Base-by-base conservation (phyloP, 2,329 filamentous ascomycete genomes). In the Trichoderma asperellum region DNA sequence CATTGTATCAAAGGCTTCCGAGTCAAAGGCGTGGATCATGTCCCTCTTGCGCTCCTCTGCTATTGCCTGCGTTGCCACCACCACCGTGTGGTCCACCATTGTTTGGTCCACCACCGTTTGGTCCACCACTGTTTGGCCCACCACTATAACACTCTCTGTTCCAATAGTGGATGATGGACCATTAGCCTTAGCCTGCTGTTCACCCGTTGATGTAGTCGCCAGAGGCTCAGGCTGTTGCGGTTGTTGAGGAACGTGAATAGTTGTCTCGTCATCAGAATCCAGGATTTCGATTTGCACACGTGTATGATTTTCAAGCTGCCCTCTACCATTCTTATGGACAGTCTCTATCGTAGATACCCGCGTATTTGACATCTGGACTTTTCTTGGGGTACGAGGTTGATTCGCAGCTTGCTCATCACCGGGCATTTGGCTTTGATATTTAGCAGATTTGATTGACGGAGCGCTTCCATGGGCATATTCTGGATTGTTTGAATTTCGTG, bases 1-100 rank as follows among this genome's bases (percentile, higher is more conserved):
- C 14, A 77, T 74, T 3, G 74, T 71, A 68, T 83, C 82, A 40
- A 84, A 80, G 18, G 75, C 76, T 12, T 65, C 69, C 3, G 77
- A 73, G 61, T 72, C 69, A 55, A 74, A 73, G 5, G 35, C 43
- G 24, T 10, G 27, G 40, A 56, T 34, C n/a, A n/a, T 60, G 14
- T 49, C n/a, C 61, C 34, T 55, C n/a, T 12, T 56, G 49, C 52
- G 40, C 12, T 62, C 59, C 53, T 53, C 56, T 16, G 56, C 52
- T 2, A 29, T 29, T 18, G 32, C 24, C 34, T 49, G 37, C 49
- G 32, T 43, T 56, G 68, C 37, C 34, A 29, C 53, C 32, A 47
- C n/a, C 8, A 21, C 49, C 27, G 55, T 43, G 12, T 68, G 49
- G 11, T 58, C 27, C 34, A 57, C 57, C 34, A 58, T 55, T 8